Base-by-base conservation (phyloP, 768 basidiomycete species). In the Amanita rubescens region DNA sequence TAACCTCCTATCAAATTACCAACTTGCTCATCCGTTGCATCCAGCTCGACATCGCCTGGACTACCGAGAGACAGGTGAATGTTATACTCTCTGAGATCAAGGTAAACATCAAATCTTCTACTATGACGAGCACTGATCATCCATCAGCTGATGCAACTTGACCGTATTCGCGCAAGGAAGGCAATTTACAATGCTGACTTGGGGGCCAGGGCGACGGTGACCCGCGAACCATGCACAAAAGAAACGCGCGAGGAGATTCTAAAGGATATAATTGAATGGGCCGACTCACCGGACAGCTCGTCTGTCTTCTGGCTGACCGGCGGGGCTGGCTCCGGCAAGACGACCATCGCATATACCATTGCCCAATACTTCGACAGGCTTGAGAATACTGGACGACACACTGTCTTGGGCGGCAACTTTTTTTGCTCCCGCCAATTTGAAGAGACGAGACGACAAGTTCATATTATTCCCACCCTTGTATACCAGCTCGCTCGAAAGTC, bases 371-470 rank as follows among this genome's bases (percentile, higher is more conserved):
- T 62, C 42, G 57, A 62, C 19, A 32, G 34, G 1, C 32, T 20
- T 30, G 42, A 39, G 15, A 55, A 59, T n/a, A n/a, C n/a, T 14
- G 33, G 47, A 44, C 41, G 50, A 19, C 47, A 53, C 12, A 54
- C 55, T 42, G 49, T 58, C 14, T 44, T 68, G 20, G 60, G 60
- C 2, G 65, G 51, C n/a, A 65, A 59, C 49, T 68, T 68, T 53
- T 61, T 68, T 24, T 65, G 62, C 41, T 68, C 67, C 8, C 60
- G 62, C 17, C 60, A 60, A 53, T 65, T 63, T 32, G 35, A 48
- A 10, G 60, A 66, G 17, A 63, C 64, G 17, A 24, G 53, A 43
- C 22, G 14, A 1, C 33, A 49, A 14, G 59, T 32, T 5, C 30
- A 30, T n/a, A 63, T 66, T 44, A 49, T 66, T 51, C 63, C 53